phyloP scores from a whole-genome alignment of 2,329 filamentous ascomycete species.

The Diaporthe ampelina region DNA sequence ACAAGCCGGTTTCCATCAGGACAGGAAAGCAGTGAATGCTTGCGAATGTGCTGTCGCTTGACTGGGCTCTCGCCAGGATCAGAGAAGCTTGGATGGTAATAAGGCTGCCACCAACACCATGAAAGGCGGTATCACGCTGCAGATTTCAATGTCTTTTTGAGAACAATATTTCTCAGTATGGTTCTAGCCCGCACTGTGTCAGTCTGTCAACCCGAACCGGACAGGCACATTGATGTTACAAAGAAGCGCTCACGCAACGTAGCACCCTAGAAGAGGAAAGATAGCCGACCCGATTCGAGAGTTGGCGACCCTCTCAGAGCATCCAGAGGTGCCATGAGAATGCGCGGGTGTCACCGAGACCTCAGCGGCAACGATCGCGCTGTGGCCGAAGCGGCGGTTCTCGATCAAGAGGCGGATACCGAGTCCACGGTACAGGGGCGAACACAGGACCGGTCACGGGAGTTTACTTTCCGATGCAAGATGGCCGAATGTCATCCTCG shows the following conservation, averaged over 20 bases:
- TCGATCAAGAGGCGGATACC: slow-evolving; percentile 29
- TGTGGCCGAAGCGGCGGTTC: background rate
- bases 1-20: background rate
- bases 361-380: background rate
- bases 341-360: slow-evolving; percentile 20
- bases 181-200: background rate
- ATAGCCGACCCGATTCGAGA: background rate
- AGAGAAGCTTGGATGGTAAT: background rate
- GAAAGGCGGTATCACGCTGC: slow-evolving; percentile 1
- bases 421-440: slow-evolving; percentile 26
- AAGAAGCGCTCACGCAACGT: background rate
- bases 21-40: background rate
- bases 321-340: background rate
- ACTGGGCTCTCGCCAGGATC: background rate
- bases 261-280: background rate
- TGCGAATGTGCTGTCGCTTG: background rate
- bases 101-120: background rate
- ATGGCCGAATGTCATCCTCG: slow-evolving; percentile 24
- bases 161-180: background rate
- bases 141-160: background rate
- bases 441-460: slow-evolving; percentile 13
- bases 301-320: background rate
- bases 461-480: slow-evolving; percentile 1
- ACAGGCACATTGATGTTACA: background rate
- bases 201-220: background rate